phyloP scores from a whole-genome alignment of 2,329 filamentous ascomycete species.

The Byssothecium circinans region DNA sequence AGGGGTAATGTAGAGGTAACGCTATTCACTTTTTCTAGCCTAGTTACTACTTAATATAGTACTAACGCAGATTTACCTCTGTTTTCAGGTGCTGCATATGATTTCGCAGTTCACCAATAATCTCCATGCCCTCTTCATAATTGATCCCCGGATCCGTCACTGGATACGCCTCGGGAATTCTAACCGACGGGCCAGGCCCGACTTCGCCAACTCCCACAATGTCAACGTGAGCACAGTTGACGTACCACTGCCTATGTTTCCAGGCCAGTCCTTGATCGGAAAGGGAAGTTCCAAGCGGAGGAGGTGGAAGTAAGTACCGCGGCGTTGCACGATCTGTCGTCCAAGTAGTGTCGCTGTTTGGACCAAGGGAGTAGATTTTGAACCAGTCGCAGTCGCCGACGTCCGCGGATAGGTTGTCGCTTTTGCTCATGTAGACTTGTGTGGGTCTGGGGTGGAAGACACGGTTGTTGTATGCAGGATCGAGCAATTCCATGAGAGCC shows the following conservation, averaged over 20 bases:
- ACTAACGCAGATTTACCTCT: no score
- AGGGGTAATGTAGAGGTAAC: no score
- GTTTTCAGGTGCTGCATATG: no score
- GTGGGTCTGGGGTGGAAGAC: constrained; percentile 10
- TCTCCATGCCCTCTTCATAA: constrained; percentile 3
- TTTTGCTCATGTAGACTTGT: constrained; percentile 9
- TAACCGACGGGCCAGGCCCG: constrained; percentile 2
- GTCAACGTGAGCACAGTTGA: no score
- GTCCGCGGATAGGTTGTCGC: constrained; percentile 4
- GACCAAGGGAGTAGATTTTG: constrained; percentile 7
- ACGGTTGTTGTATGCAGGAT: constrained; percentile 4
- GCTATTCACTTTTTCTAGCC: no score
- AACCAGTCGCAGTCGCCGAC: constrained; percentile 12
- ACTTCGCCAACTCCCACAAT: no score
- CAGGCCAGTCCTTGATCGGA: constrained; percentile 6
- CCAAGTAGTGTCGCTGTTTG: no score
- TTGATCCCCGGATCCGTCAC: constrained; percentile 4
- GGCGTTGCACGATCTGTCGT: no score
- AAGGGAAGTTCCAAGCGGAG: constrained; percentile 9
- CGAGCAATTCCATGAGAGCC: no score
- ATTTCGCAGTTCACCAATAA: background rate
- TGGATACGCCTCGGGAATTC: constrained; percentile 9
- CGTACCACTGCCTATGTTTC: constrained; percentile 11
- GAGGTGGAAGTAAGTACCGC: no score
- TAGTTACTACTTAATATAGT: no score